These are phyloP conservation scores for Phlyctochytrium arcticum DNA, from an alignment of 192 early-diverging fungal species.

Conservation along the genomic window DNA sequence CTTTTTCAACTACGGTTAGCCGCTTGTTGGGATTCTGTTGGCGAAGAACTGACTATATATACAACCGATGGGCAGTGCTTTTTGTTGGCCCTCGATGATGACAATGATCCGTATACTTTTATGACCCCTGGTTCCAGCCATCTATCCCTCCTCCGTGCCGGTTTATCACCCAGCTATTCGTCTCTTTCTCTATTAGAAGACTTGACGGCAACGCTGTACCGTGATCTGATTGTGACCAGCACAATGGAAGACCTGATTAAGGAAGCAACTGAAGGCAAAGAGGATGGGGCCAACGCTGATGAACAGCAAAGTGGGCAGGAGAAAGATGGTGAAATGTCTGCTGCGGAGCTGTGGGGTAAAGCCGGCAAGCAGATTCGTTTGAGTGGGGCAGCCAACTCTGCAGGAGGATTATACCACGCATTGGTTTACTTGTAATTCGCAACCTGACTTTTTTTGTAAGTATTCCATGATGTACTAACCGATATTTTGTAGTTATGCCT, in stretches of 20 bases:
- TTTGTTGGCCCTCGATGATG: not conserved
- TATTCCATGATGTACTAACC: not conserved
- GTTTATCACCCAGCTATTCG: not conserved
- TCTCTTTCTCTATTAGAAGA: conserved; percentile 3
- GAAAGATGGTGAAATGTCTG: not conserved
- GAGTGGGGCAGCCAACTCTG: conserved; percentile 15
- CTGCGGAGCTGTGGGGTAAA: too few relatives aligned
- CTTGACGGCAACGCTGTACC: not conserved
- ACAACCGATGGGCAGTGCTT: conserved; percentile 6
- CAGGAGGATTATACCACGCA: conserved; percentile 10
- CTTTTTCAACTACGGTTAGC: too few relatives aligned
- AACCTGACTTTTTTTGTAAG: not conserved
- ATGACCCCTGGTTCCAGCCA: too few relatives aligned
- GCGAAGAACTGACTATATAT: conserved; percentile 20
- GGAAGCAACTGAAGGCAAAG: not conserved
- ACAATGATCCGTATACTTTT: too few relatives aligned
- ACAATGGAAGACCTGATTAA: not conserved
- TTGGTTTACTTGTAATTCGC: conserved; percentile 7
- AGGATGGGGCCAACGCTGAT: not conserved
- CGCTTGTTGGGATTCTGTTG: conserved; percentile 9
- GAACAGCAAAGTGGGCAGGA: too few relatives aligned
- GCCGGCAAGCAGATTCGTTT: not conserved
- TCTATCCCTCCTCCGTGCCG: too few relatives aligned
- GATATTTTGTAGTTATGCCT: not conserved
- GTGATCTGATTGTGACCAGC: not conserved